Conservation (phyloP, 805 yeast genomes). For the Spathaspora passalidarum region DNA sequence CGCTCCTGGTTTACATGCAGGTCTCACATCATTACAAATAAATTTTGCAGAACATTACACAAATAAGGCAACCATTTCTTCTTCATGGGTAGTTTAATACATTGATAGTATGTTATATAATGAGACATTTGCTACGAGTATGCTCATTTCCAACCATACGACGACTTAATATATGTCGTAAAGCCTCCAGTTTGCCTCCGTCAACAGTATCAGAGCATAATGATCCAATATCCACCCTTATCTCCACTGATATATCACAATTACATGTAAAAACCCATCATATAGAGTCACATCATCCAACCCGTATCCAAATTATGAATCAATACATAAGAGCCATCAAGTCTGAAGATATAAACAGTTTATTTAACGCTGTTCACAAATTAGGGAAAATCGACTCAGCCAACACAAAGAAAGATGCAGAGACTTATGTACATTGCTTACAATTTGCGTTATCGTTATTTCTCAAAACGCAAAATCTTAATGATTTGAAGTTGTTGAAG, state of each 20-base stretch:
- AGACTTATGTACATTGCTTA: slow-evolving; percentile 3
- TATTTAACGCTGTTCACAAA: not conserved
- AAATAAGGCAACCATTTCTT: no score
- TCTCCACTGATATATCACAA: not conserved
- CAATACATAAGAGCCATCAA: slow-evolving; percentile 1
- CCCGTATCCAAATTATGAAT: not conserved
- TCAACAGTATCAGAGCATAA: not conserved
- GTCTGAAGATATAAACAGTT: not conserved
- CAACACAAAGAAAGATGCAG: not conserved
- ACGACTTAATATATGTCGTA: not conserved
- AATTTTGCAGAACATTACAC: not conserved
- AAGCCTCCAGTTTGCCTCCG: no score
- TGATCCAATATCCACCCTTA: not conserved
- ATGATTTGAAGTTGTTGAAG: not conserved
- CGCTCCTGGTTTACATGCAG: not conserved
- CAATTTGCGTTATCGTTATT: slow-evolving; percentile 2
- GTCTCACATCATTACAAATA: not conserved
- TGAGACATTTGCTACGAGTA: not conserved
- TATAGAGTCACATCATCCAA: not conserved
- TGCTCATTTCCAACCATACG: not conserved
- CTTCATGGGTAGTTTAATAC: no score
- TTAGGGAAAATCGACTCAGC: not conserved
- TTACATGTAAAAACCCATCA: not conserved
- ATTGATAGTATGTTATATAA: no score
- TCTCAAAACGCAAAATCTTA: not conserved